phyloP scores from a whole-genome alignment of 2,329 filamentous ascomycete species.

The Pezicula carpinea region DNA sequence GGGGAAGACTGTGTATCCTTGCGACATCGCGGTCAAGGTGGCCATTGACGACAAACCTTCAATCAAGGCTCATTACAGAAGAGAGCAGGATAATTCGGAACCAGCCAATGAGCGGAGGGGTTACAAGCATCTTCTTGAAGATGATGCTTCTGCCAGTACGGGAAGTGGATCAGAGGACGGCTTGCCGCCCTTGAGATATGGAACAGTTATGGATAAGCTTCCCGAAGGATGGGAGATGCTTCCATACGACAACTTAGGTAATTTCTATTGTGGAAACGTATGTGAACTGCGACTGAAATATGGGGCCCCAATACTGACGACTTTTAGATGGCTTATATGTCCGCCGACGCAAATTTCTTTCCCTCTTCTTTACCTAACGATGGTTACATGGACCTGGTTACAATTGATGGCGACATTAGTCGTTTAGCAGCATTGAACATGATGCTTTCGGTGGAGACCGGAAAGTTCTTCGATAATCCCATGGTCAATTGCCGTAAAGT shows the following conservation, averaged over 20 bases:
- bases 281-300: conserved; percentile 28
- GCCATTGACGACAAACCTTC: conserved; percentile 70
- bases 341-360: conserved; percentile 83
- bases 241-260: conserved; percentile 74
- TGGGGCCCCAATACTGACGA: neutral
- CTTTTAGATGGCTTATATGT: conserved; percentile 85
- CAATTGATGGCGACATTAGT: conserved; percentile 70
- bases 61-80: conserved; percentile 70
- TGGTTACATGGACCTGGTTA: conserved; percentile 80
- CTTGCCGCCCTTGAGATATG: conserved; percentile 72
- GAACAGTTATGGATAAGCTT: conserved; percentile 72
- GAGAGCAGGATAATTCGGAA: conserved; percentile 30
- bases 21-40: conserved; percentile 80
- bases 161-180: conserved; percentile 34
- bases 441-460: conserved; percentile 66
- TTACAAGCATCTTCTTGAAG: conserved; percentile 25
- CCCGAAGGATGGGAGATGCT: conserved; percentile 73
- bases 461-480: conserved; percentile 73
- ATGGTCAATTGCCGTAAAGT: conserved; percentile 81
- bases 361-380: conserved; percentile 76
- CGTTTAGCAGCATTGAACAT: conserved; percentile 63
- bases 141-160: conserved; percentile 27
- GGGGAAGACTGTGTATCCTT: conserved; percentile 76
- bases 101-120: conserved; percentile 23
- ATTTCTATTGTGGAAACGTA: conserved; percentile 89